A percentile compares a stretch with the other conserved stretches of the same genome.
Conservation (phyloP, 768 basidiomycete species). For the Suillus placidus region DNA sequence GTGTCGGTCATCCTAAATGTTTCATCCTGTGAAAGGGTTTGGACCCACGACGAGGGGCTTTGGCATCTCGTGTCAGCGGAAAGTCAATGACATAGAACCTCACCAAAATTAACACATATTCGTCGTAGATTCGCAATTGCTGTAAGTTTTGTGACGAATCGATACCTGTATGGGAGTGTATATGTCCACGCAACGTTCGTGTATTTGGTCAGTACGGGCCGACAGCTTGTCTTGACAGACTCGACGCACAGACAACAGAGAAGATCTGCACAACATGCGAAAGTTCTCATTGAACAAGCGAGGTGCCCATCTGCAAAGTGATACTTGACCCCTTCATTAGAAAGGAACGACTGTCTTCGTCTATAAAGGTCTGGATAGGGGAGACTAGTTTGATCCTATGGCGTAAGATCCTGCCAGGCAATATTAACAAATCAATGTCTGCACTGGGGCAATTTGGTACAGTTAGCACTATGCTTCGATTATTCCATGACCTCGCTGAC, state of each 20-base stretch:
- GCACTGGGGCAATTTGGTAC: background rate
- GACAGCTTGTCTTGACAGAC: background rate
- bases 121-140: background rate
- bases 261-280: background rate
- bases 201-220: background rate
- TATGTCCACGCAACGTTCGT: background rate
- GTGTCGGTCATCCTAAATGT: too few species aligned
- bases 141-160: background rate
- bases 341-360: background rate
- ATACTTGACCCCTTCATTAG: background rate
- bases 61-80: background rate
- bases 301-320: background rate
- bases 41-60: background rate
- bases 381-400: background rate
- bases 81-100: background rate
- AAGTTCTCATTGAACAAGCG: background rate
- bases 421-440: background rate
- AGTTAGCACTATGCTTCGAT: background rate
- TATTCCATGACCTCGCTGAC: background rate
- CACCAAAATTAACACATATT: background rate
- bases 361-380: background rate
- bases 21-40: background rate
- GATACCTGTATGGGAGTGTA: background rate
- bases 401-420: background rate
- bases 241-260: background rate